Base-by-base conservation (phyloP, 1,139 yeast species). In the Sugiyamaella xylanicola region DNA sequence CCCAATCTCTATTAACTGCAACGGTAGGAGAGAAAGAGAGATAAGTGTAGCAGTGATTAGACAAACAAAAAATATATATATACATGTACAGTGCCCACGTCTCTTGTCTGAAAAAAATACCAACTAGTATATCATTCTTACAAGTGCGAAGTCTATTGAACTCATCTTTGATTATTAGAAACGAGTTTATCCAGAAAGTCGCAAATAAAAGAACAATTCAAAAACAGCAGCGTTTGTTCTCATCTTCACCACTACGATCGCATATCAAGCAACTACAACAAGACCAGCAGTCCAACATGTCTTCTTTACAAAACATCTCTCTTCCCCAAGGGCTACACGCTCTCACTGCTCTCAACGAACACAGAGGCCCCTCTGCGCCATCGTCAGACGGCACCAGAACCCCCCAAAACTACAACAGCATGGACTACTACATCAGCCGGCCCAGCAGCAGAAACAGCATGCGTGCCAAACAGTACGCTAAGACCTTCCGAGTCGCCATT, bases 401-500 rank as follows among this genome's bases (percentile, higher is more conserved):
- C 51, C 36, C 60, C 29, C 52, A 40, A 27, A 48, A 21, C 37
- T 48, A 48, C 29, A 48, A 29, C 27, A 48, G 53, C 47, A 32
- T 43, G 32, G 52, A 59, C 19, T 55, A 59, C 49, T 42, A 55
- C 17, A 37, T 47, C 32, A 17, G 56, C 21, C 45, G 58, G 42
- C 57, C 59, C 22, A 44, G 55, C 29, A 54, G 57, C 36, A 8
- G 59, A 43, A 29, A 48, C 43, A 46, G 50, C 39, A 37, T 55
- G 46, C 20, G 58, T 44, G 35, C 53, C 29, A 56, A 57, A 47
- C 22, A 60, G 37, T 61, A 60, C 55, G 46, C 42, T 42, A 52
- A 55, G 49, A 46, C 44, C 4, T 55, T 35, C 20, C 45, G 54
- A 8, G 56, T 55, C 7, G 41, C 55, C 48, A 71, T 76, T 41